These are phyloP conservation scores for Macadamia tetraphylla DNA, from an alignment of 164 flowering plant genomes.

Conservation along the genomic window DNA sequence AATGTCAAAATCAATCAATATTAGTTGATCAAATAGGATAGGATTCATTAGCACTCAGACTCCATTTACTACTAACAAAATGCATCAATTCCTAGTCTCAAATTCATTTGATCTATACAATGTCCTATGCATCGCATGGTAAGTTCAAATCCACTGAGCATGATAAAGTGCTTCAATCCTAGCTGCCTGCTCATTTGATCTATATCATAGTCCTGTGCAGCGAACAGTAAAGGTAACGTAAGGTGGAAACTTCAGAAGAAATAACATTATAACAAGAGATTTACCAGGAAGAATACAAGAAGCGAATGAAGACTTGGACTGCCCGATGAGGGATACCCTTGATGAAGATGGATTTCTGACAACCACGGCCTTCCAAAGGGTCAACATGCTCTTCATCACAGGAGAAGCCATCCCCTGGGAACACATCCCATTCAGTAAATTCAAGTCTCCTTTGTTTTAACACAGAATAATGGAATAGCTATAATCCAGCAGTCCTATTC, in stretches of 20 bases:
- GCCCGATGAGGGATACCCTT: slow-evolving; percentile 76
- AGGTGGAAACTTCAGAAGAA: not conserved
- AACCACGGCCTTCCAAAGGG: slow-evolving; percentile 35
- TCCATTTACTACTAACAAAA: too few species aligned
- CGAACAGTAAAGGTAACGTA: too few species aligned
- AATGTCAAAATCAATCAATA: too few species aligned
- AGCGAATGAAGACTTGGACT: slow-evolving; percentile 69
- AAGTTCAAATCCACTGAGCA: too few species aligned
- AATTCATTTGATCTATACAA: too few species aligned
- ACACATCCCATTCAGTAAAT: not conserved
- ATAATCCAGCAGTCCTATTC: not conserved
- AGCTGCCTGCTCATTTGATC: not conserved
- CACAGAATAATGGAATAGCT: not conserved
- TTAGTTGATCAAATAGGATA: too few species aligned
- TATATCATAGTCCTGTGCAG: not conserved
- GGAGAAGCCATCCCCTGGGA: slow-evolving; percentile 80
- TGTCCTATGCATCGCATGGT: too few species aligned
- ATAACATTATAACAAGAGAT: not conserved
- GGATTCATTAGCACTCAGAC: too few species aligned
- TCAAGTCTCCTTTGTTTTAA: too few species aligned
- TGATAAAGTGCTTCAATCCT: not conserved
- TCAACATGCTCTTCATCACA: slow-evolving; percentile 57
- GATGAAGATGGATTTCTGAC: slow-evolving; percentile 42
- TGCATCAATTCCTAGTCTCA: not conserved
- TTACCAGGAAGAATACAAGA: slow-evolving; percentile 82